Base-by-base conservation (phyloP, 805 yeast species). In the Yarrowia sp. region DNA sequence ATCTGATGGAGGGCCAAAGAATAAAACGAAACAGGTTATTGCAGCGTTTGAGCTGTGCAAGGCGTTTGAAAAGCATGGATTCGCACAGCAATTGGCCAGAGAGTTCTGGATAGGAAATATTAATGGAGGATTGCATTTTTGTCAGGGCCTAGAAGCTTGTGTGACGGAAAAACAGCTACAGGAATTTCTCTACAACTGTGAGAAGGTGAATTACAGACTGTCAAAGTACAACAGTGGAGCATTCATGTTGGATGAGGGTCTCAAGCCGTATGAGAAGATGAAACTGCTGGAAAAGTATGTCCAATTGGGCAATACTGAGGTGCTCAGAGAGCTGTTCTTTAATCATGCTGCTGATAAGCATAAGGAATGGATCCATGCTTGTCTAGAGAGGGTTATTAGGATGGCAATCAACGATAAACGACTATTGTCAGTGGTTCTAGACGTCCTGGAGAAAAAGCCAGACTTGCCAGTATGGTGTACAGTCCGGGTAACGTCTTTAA, bases 51-150 rank as follows among this genome's bases (percentile, higher is more conserved):
- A 55, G 39, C 61, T 55, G 47, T 55, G 47, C 22, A n/a, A 38
- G 36, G 61, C 61, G 11, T 55, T 55, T 55, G 47, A 55, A 4
- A 39, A 41, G 28, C 61, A 55, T 8, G 61, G 61, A 11, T 55
- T 55, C 39, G 61, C 61, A n/a, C 61, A 55, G 36, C 61, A 55
- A 38, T 33, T 55, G 45, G 61, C 61, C 4, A 31, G 61, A 7
- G 61, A 55, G 47, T 55, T 55, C 22, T 55, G 61, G 61, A 55
- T 55, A 28, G 61, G 61, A n/a, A 38, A 55, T n/a, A 55, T 55
- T 38, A 39, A 39, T 31, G 47, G 61, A 55, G 61, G 61, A 28
- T 41, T 55, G 61, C 61, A 39, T 55, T 55, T 55, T 41, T 55
- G 61, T 11, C 31, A 10, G 38, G 61, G 38, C 11, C 8, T 55